phyloP scores from a whole-genome alignment of 148 eudicot species.

The Polygonum aviculare region DNA sequence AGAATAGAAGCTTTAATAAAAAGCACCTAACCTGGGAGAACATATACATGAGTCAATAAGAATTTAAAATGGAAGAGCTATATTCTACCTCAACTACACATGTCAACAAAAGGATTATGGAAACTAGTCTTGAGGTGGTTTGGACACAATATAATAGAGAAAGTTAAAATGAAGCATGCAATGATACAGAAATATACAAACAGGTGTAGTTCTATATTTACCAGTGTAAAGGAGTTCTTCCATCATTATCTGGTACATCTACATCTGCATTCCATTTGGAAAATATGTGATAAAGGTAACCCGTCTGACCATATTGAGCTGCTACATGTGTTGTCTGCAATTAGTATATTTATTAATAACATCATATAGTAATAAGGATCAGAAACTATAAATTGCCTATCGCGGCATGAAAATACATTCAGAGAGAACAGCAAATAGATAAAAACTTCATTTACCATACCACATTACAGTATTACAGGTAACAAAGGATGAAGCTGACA shows the following conservation, averaged over 20 bases:
- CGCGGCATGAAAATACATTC: neutral
- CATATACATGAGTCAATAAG: neutral
- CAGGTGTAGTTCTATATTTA: slow-evolving; percentile 17
- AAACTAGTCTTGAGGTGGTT: neutral
- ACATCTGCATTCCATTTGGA: slow-evolving; percentile 99
- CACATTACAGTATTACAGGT: neutral
- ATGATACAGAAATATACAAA: neutral
- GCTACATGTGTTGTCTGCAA: slow-evolving; percentile 97
- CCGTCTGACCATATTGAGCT: slow-evolving; percentile 98
- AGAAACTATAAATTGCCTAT: neutral
- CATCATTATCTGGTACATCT: slow-evolving; percentile 92
- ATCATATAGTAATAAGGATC: neutral
- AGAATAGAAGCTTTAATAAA: neutral
- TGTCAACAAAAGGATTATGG: neutral
- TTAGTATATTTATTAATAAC: neutral
- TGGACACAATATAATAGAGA: neutral
- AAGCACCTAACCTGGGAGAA: neutral
- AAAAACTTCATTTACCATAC: neutral
- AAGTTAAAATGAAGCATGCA: neutral
- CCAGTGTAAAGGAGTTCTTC: slow-evolving; percentile 99
- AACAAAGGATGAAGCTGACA: neutral
- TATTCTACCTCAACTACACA: neutral
- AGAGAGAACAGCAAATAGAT: neutral
- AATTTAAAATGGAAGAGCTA: neutral
- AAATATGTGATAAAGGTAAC: slow-evolving; percentile 78